Percentiles rank a stretch among this genome's conserved stretches.
Conservation (phyloP, 2,329 filamentous ascomycete genomes). For the Aspergillus sp. region DNA sequence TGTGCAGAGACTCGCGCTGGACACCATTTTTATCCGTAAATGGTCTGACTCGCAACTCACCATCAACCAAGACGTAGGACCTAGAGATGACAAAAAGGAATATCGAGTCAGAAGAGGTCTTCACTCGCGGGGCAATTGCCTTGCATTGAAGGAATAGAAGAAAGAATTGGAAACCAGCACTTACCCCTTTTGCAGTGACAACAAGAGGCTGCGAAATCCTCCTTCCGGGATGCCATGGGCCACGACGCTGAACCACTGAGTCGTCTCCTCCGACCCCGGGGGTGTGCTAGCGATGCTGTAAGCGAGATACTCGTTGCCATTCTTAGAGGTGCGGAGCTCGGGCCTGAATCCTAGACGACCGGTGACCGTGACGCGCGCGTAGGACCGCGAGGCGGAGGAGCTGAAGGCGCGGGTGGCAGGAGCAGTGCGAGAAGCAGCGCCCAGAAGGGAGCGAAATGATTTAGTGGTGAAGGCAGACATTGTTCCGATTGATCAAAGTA, state of each 20-base stretch:
- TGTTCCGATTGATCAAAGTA: neutral
- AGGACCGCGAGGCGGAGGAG: constrained; percentile 61
- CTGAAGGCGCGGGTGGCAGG: constrained; percentile 72
- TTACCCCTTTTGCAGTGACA: constrained; percentile 82
- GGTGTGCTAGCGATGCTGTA: constrained; percentile 79
- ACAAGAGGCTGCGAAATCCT: constrained; percentile 66
- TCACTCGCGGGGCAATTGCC: neutral
- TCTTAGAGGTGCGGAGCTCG: constrained; percentile 72
- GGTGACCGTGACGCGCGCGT: constrained; percentile 84
- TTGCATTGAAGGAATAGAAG: neutral
- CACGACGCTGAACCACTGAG: constrained; percentile 83
- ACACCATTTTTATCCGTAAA: neutral
- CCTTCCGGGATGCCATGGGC: constrained; percentile 59
- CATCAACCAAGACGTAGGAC: neutral
- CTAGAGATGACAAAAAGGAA: neutral
- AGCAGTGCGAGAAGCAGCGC: constrained; percentile 47
- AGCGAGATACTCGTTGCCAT: constrained; percentile 73
- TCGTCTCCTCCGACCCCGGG: constrained; percentile 69
- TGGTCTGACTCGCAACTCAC: neutral
- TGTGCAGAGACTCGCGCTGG: neutral
- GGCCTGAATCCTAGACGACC: constrained; percentile 82
- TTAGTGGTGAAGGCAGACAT: constrained; percentile 54
- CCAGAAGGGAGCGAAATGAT: constrained; percentile 56
- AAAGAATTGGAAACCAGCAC: constrained; percentile 41
- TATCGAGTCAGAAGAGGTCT: neutral